Percentiles rank a stretch among this genome's conserved stretches.
Conservation (phyloP, 371 early-diverging fungal species). For the Amoeboradix gromovi region DNA sequence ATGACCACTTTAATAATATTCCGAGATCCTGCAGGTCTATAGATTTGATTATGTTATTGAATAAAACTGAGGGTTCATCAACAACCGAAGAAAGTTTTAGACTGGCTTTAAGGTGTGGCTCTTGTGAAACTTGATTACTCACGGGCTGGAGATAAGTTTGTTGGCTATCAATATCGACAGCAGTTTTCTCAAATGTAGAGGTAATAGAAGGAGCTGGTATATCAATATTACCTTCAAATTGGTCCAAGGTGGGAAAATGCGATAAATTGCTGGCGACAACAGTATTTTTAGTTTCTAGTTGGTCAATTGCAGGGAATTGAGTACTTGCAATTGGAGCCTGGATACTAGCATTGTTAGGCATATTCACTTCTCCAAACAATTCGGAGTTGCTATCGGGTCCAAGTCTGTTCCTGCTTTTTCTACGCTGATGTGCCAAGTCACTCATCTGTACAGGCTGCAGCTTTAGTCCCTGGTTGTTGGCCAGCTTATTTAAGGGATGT, state of each 20-base stretch:
- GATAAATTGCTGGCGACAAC: background rate
- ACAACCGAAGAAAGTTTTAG: background rate
- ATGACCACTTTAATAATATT: background rate
- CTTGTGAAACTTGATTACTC: background rate
- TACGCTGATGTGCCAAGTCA: background rate
- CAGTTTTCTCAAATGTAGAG: background rate
- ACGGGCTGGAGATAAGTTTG: background rate
- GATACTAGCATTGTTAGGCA: no score
- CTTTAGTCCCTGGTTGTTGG: background rate
- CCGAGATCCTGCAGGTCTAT: background rate
- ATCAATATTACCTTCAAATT: background rate
- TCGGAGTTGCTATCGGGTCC: background rate
- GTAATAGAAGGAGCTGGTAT: background rate
- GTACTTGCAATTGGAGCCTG: background rate
- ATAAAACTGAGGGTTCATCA: background rate
- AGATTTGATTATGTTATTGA: background rate
- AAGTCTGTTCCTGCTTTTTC: background rate
- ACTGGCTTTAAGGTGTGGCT: background rate
- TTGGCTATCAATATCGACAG: no score
- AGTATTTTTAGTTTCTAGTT: background rate
- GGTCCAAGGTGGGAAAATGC: background rate
- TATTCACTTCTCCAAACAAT: no score
- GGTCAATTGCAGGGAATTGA: background rate
- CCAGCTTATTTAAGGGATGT: background rate
- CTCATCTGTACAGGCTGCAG: background rate